These are phyloP conservation scores for Microstegium vimineum DNA, from an alignment of 176 grass and related monocot species.

Conservation along the genomic window DNA sequence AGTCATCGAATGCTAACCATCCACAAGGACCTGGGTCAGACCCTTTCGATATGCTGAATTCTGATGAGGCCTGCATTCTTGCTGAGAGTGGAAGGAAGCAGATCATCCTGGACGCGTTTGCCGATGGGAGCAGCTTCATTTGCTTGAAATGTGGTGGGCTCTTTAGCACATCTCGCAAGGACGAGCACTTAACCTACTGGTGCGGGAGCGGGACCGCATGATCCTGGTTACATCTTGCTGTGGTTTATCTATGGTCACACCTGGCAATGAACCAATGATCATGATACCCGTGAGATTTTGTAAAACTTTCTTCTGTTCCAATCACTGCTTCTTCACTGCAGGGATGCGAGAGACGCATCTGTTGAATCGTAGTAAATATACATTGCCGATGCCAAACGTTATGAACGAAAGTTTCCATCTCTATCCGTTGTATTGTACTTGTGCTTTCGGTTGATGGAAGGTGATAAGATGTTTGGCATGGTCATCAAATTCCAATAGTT, in stretches of 20 bases:
- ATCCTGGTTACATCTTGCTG: conserved; percentile 27
- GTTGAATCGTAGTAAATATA: conserved; percentile 16
- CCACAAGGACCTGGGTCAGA: conserved; percentile 30
- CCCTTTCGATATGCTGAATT: conserved; percentile 44
- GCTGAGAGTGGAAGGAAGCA: conserved; percentile 75
- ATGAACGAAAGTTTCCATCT: conserved; percentile 5
- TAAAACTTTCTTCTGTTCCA: conserved; percentile 23
- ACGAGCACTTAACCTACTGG: conserved; percentile 88
- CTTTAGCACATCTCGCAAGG: conserved; percentile 67
- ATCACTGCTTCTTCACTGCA: conserved; percentile 16
- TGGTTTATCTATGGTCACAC: conserved; percentile 20
- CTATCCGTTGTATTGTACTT: neutral
- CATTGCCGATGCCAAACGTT: neutral
- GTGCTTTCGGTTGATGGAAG: conserved; percentile 13
- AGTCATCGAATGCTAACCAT: conserved; percentile 31
- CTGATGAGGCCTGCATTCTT: conserved; percentile 65
- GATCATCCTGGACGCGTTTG: conserved; percentile 86
- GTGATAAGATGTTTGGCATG: conserved; percentile 4
- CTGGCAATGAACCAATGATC: conserved; percentile 30
- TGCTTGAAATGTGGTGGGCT: conserved; percentile 87
- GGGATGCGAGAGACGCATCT: conserved; percentile 23
- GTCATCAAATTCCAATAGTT: neutral
- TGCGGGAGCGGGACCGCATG: conserved; percentile 57
- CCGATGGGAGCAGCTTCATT: conserved; percentile 92
- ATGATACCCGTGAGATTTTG: conserved; percentile 31